Evolutionary conservation across 345 rosid species (phyloP), one percentile per base, ranked within the genome.

Genomic region (Populus davidiana): DNA sequence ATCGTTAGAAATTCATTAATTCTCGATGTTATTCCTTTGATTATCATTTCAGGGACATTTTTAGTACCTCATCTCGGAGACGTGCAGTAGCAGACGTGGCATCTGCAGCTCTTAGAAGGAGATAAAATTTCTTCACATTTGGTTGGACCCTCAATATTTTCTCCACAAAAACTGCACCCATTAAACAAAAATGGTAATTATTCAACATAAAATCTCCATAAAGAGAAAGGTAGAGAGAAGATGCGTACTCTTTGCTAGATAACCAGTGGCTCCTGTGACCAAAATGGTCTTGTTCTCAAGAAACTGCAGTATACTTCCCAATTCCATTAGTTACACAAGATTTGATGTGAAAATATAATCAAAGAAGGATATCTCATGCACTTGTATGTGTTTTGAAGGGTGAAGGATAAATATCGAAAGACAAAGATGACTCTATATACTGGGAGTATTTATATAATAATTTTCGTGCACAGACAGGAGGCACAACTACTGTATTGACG

Each of bases 201-300:
- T 29, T 68, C 16, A 25, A 14, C 8, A 17, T 3, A 14, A 16
- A 11, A 31, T 31, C 5, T 31, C 29, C 31, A 56, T 12, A 70
- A 23, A 10, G 25, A 31, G 72, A 41, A 11, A 36, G 10, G 63
- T 62, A 41, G 62, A 68, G 36, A 21, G 10, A 68, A 35, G 23
- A 12, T 8, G 18, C 14, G 5, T 67, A 86, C 89, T 78, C 79
- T 84, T 86, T 63, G 89, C 89, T 2, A 86, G 82, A 61, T 78
- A 86, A 2, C 89, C 89, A 70, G 89, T 80, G 23, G 84, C 89
- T 21, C 89, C 89, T 11, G 86, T 86, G 65, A 86, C 79, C 66
- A 86, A 75, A 73, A 86, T 78, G 78, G 82, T 69, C 77, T 78
- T 84, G 81, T 82, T 74, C 31, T 84, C 81, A 25, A 86, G 81